Evolutionary conservation across 139 green algal genomes (phyloP).

Genomic region (Dunaliella primolecta): DNA sequence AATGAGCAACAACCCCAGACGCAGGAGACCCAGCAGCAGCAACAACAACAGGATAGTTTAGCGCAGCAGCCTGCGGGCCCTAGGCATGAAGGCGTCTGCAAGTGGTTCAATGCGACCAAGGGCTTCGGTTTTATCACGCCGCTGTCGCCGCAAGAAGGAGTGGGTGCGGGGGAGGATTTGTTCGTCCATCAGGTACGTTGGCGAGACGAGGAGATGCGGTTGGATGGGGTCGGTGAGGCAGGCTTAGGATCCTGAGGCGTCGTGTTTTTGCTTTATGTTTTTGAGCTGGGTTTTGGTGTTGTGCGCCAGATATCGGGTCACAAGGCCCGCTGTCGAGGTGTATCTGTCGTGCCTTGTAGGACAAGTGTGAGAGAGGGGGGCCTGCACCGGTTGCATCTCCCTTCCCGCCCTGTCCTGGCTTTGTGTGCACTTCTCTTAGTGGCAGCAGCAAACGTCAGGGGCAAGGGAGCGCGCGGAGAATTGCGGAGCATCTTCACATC

Average conservation of each 20-base stretch:
- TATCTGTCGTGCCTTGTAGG: not conserved
- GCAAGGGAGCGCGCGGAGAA: too few relatives aligned
- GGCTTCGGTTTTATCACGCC: constrained; percentile 92
- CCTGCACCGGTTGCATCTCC: too few relatives aligned
- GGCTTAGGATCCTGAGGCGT: not conserved
- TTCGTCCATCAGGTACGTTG: constrained; percentile 91
- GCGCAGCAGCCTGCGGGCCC: not conserved
- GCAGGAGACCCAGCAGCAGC: not conserved
- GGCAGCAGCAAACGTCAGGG: too few relatives aligned
- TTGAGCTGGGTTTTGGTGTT: too few relatives aligned
- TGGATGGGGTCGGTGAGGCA: not conserved
- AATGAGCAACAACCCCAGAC: not conserved
- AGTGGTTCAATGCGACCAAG: constrained; percentile 96
- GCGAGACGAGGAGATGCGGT: not conserved
- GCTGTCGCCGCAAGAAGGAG: constrained; percentile 75
- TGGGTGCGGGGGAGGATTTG: constrained; percentile 69
- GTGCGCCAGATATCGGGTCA: not conserved
- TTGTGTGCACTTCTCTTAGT: too few relatives aligned
- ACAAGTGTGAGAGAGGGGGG: too few relatives aligned
- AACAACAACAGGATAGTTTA: not conserved
- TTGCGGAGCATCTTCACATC: too few relatives aligned
- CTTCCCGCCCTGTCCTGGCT: too few relatives aligned
- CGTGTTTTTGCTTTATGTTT: too few relatives aligned
- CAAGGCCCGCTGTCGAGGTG: not conserved
- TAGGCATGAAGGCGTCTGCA: constrained; percentile 44